Base-by-base conservation (phyloP, 805 yeast genomes). In the Lachancea waltii region DNA sequence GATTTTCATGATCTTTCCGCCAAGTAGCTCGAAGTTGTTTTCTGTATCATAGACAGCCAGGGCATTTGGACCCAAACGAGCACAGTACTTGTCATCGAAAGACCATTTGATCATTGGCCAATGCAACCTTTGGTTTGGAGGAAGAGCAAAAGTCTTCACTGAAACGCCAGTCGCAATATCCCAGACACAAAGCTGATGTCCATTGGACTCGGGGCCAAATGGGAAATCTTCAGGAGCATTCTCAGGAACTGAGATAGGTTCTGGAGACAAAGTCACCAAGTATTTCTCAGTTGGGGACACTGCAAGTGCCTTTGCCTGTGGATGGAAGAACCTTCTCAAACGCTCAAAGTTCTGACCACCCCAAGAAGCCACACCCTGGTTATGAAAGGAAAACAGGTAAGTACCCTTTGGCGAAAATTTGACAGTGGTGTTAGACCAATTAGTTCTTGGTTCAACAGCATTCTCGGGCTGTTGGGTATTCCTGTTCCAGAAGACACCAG, bases 91-190 rank as follows among this genome's bases (percentile, higher is more conserved):
- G 65, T 85, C 95, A 65, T 92, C 94, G 54, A 68, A 72, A 31
- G 97, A 85, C 97, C 97, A 92, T 67, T 87, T 87, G 62, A 92
- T 80, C 54, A 90, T 76, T 34, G 98, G 98, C 98, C 98, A 92
- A 45, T 82, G 78, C 79, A 79, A 75, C 43, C 72, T 77, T 65
- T 73, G 77, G 64, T 73, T 74, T 33, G 64, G 61, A 43, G 90
- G 85, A 54, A 90, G 70, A 21, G 96, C 94, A 74, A 92, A 90
- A 11, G 97, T 84, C 62, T 95, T 79, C 45, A 79, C 77, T 34
- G 90, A 85, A 46, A 83, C 72, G 46, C 92, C 90, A 20, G 95
- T 79, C 43, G 73, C 68, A 52, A 89, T 69, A 54, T 89, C 90
- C 98, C 98, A 92, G 44, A 92, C 77, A 38, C 90, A 90, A 50